Percentiles rank a stretch among this genome's conserved stretches.
Evolutionary conservation across 164 flowering plant genomes (phyloP).

Genomic region (Kingdonia uniflora): DNA sequence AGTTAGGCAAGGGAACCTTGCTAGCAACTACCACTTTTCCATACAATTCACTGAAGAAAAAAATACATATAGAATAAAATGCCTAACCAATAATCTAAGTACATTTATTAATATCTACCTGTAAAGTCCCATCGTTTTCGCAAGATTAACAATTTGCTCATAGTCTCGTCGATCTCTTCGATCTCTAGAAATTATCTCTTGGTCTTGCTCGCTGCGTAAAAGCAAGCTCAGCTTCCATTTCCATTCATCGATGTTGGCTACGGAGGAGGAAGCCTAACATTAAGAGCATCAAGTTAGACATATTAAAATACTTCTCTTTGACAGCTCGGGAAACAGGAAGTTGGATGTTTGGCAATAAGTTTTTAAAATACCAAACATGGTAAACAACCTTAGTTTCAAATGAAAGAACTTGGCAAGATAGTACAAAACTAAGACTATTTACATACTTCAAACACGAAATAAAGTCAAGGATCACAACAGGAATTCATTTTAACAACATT

Average conservation of each 20-base stretch:
- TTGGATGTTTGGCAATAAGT: too few relatives aligned
- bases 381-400: too few relatives aligned
- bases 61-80: not conserved
- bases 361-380: too few relatives aligned
- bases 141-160: slow-evolving; percentile 90
- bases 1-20: slow-evolving; percentile 94
- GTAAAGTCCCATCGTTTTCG: slow-evolving; percentile 87
- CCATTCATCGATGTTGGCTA: slow-evolving; percentile 97
- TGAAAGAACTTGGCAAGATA: too few relatives aligned
- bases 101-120: slow-evolving; percentile 51
- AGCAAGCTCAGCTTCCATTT: slow-evolving; percentile 94
- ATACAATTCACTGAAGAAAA: slow-evolving; percentile 51
- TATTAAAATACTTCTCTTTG: too few relatives aligned
- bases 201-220: slow-evolving; percentile 59
- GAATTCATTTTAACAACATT: too few relatives aligned
- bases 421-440: too few relatives aligned
- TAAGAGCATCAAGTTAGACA: not conserved
- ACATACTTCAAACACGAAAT: too few relatives aligned
- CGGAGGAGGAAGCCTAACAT: slow-evolving; percentile 78
- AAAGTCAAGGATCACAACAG: too few relatives aligned
- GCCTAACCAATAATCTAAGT: too few relatives aligned
- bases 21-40: slow-evolving; percentile 97
- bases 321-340: too few relatives aligned
- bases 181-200: slow-evolving; percentile 81
- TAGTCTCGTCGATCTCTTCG: slow-evolving; percentile 85